Percentiles rank a stretch among this genome's conserved stretches.
Evolutionary conservation across 23 red algal genomes (phyloP).

Genomic region (Cyanidium caldarium): DNA sequence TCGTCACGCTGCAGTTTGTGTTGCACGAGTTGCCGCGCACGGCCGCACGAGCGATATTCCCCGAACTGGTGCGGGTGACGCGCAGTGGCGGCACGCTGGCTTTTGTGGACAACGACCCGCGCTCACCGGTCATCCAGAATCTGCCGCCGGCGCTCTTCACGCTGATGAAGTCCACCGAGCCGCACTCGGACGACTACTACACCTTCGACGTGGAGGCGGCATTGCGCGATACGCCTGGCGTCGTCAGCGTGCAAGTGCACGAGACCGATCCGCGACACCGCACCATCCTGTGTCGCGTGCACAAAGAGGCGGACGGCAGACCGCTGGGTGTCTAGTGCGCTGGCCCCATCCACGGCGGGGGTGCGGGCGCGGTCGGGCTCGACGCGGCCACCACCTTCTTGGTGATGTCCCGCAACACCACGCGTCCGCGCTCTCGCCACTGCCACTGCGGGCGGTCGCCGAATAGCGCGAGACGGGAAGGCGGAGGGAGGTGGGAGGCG

Average conservation of each 20-base stretch:
- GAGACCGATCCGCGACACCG: constrained; percentile 19
- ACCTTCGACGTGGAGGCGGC: constrained; percentile 18
- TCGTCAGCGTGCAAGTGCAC: constrained; percentile 9
- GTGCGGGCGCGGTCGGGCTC: no score
- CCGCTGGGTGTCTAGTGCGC: no score
- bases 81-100: constrained; percentile 19
- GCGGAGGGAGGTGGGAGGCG: no score
- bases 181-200: constrained; percentile 55
- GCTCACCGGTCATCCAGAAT: constrained; percentile 11
- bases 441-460: no score
- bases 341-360: no score
- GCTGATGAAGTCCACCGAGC: constrained; percentile 51
- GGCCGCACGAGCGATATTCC: constrained; percentile 7
- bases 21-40: constrained; percentile 38
- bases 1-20: constrained; percentile 28
- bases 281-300: constrained; percentile 6
- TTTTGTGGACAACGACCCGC: constrained; percentile 36
- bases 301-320: background rate
- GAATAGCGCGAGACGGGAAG: no score
- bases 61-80: constrained; percentile 18
- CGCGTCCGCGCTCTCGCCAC: no score
- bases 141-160: constrained; percentile 31
- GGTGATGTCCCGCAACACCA: no score
- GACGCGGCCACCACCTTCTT: no score
- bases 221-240: background rate